phyloP scores from a whole-genome alignment of 2,329 filamentous ascomycete genomes.

The Diaporthe amygdali region DNA sequence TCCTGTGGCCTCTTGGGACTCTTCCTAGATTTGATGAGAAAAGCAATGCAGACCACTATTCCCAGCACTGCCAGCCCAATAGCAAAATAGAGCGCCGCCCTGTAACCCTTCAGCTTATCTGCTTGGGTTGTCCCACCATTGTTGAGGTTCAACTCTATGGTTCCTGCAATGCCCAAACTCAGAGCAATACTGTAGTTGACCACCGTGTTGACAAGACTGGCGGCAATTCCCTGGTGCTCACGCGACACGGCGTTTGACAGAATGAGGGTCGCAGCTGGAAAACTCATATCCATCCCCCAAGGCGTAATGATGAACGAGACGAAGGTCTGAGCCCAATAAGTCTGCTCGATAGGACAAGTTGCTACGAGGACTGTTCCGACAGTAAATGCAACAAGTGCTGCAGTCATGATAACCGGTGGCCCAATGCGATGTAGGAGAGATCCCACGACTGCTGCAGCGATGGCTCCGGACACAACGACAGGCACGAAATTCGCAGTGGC shows the following conservation, averaged over 20 bases:
- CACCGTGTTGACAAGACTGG: constrained; percentile 55
- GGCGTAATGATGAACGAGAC: constrained; percentile 51
- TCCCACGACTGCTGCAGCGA: constrained; percentile 37
- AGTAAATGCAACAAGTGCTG: constrained; percentile 29
- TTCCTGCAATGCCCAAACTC: constrained; percentile 59
- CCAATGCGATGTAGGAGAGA: constrained; percentile 38
- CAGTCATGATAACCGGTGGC: constrained; percentile 30
- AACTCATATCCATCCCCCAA: constrained; percentile 60
- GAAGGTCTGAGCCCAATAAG: constrained; percentile 60
- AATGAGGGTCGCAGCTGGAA: constrained; percentile 56
- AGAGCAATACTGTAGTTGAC: constrained; percentile 63
- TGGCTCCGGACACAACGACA: constrained; percentile 31
- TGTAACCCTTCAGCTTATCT: constrained; percentile 25
- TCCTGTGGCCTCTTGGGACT: neutral
- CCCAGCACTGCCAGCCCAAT: constrained; percentile 28
- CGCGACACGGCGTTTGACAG: constrained; percentile 44
- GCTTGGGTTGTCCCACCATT: constrained; percentile 25
- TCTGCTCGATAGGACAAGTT: constrained; percentile 47
- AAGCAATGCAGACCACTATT: constrained; percentile 22
- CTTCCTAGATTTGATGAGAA: constrained; percentile 14
- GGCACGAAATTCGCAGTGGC: constrained; percentile 35
- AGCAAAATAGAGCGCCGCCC: constrained; percentile 26
- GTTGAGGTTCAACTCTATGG: constrained; percentile 50
- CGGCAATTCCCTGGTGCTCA: constrained; percentile 35
- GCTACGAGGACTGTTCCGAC: constrained; percentile 32